A percentile compares a stretch with the other conserved stretches of the same genome.
Conservation (phyloP, 257 asterid species). For the Solanum sejunctum region DNA sequence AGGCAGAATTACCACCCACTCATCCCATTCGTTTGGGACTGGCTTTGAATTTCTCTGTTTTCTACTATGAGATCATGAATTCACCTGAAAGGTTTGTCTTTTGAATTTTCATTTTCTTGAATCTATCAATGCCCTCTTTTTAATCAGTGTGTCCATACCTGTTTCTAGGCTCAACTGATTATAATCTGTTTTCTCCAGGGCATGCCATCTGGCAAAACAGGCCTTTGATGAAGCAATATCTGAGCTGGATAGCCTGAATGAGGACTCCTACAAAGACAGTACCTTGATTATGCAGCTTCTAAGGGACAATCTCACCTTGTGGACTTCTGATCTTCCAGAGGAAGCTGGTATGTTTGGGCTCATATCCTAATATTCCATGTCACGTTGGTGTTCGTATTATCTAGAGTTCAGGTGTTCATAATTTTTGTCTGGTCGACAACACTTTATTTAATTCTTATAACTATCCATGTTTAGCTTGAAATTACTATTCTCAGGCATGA, state of each 20-base stretch:
- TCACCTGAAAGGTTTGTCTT: constrained; percentile 73
- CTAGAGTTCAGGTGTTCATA: background rate
- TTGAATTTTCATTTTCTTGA: background rate
- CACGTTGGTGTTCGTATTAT: background rate
- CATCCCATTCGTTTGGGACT: constrained; percentile 90
- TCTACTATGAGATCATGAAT: constrained; percentile 78
- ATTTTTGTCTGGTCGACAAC: background rate
- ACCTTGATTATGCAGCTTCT: constrained; percentile 90
- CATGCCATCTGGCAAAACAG: constrained; percentile 90
- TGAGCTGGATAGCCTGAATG: constrained; percentile 70
- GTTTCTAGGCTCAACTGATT: background rate
- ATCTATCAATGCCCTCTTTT: background rate
- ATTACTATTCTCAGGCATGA: background rate
- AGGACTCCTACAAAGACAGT: constrained; percentile 91
- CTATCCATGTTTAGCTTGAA: background rate
- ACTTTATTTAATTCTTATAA: background rate
- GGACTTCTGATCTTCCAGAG: constrained; percentile 87
- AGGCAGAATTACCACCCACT: constrained; percentile 73
- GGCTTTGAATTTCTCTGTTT: constrained; percentile 88
- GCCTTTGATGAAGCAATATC: constrained; percentile 97
- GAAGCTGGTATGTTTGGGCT: constrained; percentile 45
- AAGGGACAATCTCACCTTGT: constrained; percentile 80
- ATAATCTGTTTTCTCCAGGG: constrained; percentile 31
- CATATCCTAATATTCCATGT: background rate
- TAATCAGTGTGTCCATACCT: background rate